Percentiles rank a stretch among this genome's conserved stretches.
Conservation (phyloP, 306 rosid species). For the Comarum palustre region DNA sequence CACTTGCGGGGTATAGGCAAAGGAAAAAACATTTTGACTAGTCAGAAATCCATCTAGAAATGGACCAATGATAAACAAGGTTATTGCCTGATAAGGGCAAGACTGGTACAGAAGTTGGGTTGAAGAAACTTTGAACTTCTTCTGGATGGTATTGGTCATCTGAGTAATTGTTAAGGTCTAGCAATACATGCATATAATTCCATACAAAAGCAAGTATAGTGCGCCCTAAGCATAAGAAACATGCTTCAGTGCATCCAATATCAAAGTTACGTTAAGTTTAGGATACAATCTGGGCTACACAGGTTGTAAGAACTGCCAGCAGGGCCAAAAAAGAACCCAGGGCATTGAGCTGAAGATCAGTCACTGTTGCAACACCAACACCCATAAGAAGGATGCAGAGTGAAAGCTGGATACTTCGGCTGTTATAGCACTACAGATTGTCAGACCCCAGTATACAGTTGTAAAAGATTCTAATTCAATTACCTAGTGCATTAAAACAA, state of each 20-base stretch:
- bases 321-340: constrained; percentile 82
- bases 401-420: constrained; percentile 79
- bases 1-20: constrained; percentile 78
- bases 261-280: constrained; percentile 29
- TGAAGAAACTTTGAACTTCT: constrained; percentile 92
- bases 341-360: constrained; percentile 94
- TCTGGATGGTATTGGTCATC: constrained; percentile 99
- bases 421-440: constrained; percentile 33
- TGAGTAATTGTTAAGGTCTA: constrained; percentile 58
- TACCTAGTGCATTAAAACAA: not conserved
- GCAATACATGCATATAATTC: not conserved
- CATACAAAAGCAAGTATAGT: not conserved
- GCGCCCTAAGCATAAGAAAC: not conserved
- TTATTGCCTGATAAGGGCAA: constrained; percentile 84
- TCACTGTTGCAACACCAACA: constrained; percentile 93
- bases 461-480: not conserved
- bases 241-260: not conserved
- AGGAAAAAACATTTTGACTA: constrained; percentile 73
- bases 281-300: constrained; percentile 99
- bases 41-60: constrained; percentile 82
- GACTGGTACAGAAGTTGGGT: constrained; percentile 95
- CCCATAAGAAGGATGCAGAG: constrained; percentile 78
- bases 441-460: constrained; percentile 6
- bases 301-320: constrained; percentile 94
- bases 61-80: constrained; percentile 79